Percentiles rank a stretch among this genome's conserved stretches.
phyloP scores from a whole-genome alignment of 768 basidiomycete species.

The Macrolepiota fuliginosa region DNA sequence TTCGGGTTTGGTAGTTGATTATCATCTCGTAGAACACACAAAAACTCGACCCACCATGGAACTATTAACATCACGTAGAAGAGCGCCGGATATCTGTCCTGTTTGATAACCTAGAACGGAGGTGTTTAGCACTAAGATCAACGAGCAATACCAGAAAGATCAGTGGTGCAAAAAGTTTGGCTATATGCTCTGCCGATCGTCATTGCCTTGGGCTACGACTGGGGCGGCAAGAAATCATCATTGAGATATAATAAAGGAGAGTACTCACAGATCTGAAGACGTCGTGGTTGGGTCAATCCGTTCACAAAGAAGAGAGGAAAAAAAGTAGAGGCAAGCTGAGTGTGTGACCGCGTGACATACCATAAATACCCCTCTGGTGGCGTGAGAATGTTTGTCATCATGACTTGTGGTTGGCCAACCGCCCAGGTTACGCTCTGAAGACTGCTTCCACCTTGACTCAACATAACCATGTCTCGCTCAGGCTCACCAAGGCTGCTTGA shows the following conservation, averaged over 20 bases:
- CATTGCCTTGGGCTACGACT: conserved; percentile 60
- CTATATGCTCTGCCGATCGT: conserved; percentile 68
- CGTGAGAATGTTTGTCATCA: conserved; percentile 38
- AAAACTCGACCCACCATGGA: conserved; percentile 17
- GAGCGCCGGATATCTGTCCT: background rate
- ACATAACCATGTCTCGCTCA: conserved; percentile 46
- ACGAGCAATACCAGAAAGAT: conserved; percentile 24
- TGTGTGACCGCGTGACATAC: background rate
- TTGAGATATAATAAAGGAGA: conserved; percentile 5
- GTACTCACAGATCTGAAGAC: conserved; percentile 1
- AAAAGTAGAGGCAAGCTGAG: conserved; percentile 16
- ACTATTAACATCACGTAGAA: conserved; percentile 6
- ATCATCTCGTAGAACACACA: conserved; percentile 35
- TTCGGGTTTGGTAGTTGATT: conserved; percentile 44
- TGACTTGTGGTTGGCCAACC: conserved; percentile 9
- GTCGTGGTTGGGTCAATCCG: background rate
- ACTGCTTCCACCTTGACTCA: conserved; percentile 17
- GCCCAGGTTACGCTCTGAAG: conserved; percentile 19
- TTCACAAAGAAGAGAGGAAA: conserved; percentile 10
- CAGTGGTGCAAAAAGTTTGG: conserved; percentile 69
- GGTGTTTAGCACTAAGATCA: conserved; percentile 1
- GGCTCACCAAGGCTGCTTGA: conserved; percentile 75
- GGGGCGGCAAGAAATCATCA: conserved; percentile 79
- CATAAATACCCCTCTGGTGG: conserved; percentile 7
- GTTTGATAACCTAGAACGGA: background rate